These are phyloP conservation scores for Hypoxylon sp. DNA, from an alignment of 2,329 filamentous ascomycete species.

Conservation along the genomic window DNA sequence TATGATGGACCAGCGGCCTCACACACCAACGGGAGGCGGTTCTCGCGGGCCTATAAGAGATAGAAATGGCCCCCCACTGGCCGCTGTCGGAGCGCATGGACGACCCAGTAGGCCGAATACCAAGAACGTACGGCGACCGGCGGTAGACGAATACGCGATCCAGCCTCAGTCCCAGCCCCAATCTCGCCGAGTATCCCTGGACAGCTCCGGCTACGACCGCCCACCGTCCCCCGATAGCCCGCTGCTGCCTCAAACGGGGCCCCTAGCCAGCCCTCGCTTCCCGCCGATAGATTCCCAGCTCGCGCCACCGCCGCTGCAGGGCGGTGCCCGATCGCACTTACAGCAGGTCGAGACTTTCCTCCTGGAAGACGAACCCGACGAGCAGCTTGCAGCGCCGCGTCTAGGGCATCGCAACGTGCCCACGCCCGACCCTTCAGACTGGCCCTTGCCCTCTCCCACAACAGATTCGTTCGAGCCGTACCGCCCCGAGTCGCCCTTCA, in stretches of 20 bases:
- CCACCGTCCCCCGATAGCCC: conserved; percentile 50
- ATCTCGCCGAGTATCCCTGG: conserved; percentile 35
- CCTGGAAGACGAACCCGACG: conserved; percentile 12
- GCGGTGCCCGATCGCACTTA: conserved; percentile 6
- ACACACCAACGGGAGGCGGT: conserved; percentile 31
- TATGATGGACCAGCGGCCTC: conserved; percentile 22
- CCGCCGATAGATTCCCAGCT: conserved; percentile 37
- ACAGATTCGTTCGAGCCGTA: conserved; percentile 26
- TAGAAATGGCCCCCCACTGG: conserved; percentile 39
- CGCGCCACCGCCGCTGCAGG: conserved; percentile 34
- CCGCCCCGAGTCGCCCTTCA: conserved; percentile 21
- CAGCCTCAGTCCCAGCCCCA: conserved; percentile 26
- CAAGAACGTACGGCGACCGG: conserved; percentile 34
- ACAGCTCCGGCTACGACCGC: conserved; percentile 45
- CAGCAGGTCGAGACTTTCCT: conserved; percentile 17
- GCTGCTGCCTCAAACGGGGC: conserved; percentile 50
- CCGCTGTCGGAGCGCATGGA: conserved; percentile 42
- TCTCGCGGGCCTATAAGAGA: conserved; percentile 24
- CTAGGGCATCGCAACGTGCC: conserved; percentile 38
- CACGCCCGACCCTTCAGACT: conserved; percentile 39
- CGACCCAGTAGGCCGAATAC: conserved; percentile 35
- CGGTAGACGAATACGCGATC: conserved; percentile 40
- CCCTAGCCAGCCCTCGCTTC: conserved; percentile 48
- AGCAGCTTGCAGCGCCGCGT: conserved; percentile 19
- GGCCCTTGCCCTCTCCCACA: conserved; percentile 42